phyloP scores from a whole-genome alignment of 2,329 filamentous ascomycete species.

The Cordyceps militaris region DNA sequence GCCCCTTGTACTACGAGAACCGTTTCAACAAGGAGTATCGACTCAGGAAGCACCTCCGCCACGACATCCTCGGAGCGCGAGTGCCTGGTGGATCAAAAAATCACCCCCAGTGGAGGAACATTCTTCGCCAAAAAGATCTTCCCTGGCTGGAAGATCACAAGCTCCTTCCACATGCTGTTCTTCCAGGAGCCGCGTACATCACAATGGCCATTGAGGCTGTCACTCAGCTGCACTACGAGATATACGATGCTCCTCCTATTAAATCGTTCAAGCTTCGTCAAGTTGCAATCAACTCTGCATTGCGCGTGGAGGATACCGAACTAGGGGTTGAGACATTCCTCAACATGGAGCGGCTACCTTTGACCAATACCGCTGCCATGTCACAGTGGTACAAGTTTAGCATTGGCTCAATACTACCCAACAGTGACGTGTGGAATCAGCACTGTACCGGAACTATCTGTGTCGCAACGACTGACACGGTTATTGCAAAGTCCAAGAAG shows the following conservation, averaged over 20 bases:
- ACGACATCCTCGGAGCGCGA: conserved; percentile 22
- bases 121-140: conserved; percentile 23
- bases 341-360: conserved; percentile 16
- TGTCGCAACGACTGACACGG: conserved; percentile 12
- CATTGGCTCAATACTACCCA: conserved; percentile 18
- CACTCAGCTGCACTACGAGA: conserved; percentile 13
- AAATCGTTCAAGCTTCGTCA: conserved; percentile 18
- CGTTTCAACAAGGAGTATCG: conserved; percentile 20
- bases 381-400: conserved; percentile 22
- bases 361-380: conserved; percentile 18
- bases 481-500: conserved; percentile 5
- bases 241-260: conserved; percentile 1
- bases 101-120: conserved; percentile 26
- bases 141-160: conserved; percentile 30
- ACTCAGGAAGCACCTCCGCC: conserved; percentile 15
- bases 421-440: conserved; percentile 19
- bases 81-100: conserved; percentile 18
- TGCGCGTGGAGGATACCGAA: conserved; percentile 18
- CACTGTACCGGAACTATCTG: conserved; percentile 21
- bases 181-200: conserved; percentile 28
- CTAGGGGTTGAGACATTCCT: conserved; percentile 20
- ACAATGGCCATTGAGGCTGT: conserved; percentile 25
- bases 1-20: conserved; percentile 24
- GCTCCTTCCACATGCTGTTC: conserved; percentile 22
- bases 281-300: conserved; percentile 19